Conservation (phyloP, 1,284 basidiomycete genomes). For the Phellinidium pouzarii region DNA sequence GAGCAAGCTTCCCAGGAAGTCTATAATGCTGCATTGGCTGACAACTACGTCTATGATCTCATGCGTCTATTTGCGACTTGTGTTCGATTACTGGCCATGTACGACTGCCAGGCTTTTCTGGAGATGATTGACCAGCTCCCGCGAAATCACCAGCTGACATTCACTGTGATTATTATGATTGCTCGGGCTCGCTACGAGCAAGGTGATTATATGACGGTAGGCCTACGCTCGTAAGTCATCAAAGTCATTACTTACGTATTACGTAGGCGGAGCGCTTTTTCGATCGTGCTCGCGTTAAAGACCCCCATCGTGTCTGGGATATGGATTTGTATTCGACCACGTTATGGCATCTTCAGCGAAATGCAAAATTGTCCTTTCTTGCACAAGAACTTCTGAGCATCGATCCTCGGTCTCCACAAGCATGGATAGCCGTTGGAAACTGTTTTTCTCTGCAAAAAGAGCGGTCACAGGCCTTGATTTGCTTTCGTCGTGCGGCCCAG, state of each 20-base stretch:
- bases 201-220: constrained; percentile 78
- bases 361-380: constrained; percentile 78
- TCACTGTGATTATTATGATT: constrained; percentile 74
- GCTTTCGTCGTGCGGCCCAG: constrained; percentile 84
- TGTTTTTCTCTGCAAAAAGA: constrained; percentile 89
- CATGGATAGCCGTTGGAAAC: constrained; percentile 94
- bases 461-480: constrained; percentile 82
- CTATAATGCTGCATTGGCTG: constrained; percentile 66
- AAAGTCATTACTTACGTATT: background rate
- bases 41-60: constrained; percentile 77
- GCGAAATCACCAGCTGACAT: constrained; percentile 63
- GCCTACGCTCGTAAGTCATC: constrained; percentile 37
- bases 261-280: constrained; percentile 81
- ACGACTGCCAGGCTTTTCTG: constrained; percentile 70
- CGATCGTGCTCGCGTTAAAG: constrained; percentile 65
- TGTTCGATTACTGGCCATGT: constrained; percentile 63
- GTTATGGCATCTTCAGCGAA: constrained; percentile 84
- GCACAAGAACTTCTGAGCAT: constrained; percentile 85
- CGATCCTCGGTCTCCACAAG: constrained; percentile 72
- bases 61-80: constrained; percentile 78
- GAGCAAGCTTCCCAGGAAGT: constrained; percentile 65
- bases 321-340: constrained; percentile 95
- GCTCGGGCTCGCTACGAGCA: constrained; percentile 85
- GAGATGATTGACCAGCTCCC: constrained; percentile 73
- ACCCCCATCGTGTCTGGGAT: constrained; percentile 81